phyloP scores from a whole-genome alignment of 176 grass and related monocot genomes.

The Eremochloa ophiuroides region DNA sequence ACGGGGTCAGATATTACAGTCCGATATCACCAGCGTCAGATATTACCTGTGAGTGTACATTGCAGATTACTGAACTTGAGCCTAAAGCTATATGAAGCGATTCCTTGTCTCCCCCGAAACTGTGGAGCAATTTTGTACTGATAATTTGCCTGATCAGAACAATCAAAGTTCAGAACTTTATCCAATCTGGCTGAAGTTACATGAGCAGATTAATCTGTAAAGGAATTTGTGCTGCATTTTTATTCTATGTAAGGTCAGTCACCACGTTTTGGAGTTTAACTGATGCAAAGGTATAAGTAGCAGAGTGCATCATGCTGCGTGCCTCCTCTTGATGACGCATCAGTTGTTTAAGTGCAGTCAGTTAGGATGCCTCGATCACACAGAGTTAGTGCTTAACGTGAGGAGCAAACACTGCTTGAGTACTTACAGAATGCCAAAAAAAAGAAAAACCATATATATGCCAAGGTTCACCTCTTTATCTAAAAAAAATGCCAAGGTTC shows the following conservation, averaged over 20 bases:
- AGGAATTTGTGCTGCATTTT: neutral
- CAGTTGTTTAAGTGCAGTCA: too few species aligned
- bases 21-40: neutral
- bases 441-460: too few species aligned
- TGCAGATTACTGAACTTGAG: neutral
- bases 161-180: neutral
- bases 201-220: neutral
- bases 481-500: too few species aligned
- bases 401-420: too few species aligned
- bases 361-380: too few species aligned
- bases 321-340: constrained; percentile 32
- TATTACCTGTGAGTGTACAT: neutral
- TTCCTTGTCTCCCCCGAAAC: neutral
- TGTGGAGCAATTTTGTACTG: constrained; percentile 7
- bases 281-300: neutral
- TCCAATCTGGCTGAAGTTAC: neutral
- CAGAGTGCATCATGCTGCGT: neutral
- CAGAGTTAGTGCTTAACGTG: too few species aligned
- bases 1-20: too few species aligned
- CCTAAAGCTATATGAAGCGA: neutral
- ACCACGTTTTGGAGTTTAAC: neutral
- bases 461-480: too few species aligned
- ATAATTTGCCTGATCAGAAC: neutral
- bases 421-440: too few species aligned
- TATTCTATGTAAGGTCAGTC: neutral